These are phyloP conservation scores for Euphorbia tirucalli DNA, from an alignment of 345 rosid species.

Conservation along the genomic window DNA sequence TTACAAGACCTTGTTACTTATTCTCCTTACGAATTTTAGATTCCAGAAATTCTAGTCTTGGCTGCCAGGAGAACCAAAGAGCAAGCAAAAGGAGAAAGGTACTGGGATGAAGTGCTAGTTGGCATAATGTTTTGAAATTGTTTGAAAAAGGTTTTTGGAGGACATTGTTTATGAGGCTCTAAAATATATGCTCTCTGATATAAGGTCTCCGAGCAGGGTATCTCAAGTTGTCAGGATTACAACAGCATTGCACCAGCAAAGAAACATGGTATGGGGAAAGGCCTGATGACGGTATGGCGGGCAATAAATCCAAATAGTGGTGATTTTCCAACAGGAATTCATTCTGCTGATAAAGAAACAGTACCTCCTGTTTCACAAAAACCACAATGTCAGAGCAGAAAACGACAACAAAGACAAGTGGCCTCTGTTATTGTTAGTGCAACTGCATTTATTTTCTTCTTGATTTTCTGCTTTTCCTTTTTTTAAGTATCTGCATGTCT, in stretches of 20 bases:
- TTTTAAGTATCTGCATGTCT: not conserved
- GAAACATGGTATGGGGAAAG: constrained; percentile 97
- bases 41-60: constrained; percentile 33
- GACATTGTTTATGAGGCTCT: constrained; percentile 15
- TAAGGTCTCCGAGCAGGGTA: constrained; percentile 32
- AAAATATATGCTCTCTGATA: constrained; percentile 14
- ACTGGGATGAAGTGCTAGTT: constrained; percentile 9
- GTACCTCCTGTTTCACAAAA: constrained; percentile 26
- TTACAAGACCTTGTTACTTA: not conserved
- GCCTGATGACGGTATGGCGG: constrained; percentile 89
- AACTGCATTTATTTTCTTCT: constrained; percentile 11
- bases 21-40: constrained; percentile 35
- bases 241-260: constrained; percentile 30
- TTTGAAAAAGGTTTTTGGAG: not conserved
- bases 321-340: constrained; percentile 51
- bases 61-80: constrained; percentile 38
- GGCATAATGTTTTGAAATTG: not conserved
- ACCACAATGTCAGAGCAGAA: constrained; percentile 41
- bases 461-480: constrained; percentile 9
- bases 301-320: constrained; percentile 64
- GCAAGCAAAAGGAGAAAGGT: constrained; percentile 73
- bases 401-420: constrained; percentile 32
- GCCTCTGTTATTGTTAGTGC: constrained; percentile 54
- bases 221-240: constrained; percentile 23
- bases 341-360: constrained; percentile 29